Conservation (phyloP, 2,329 filamentous ascomycete genomes). For the Nemania diffusa region DNA sequence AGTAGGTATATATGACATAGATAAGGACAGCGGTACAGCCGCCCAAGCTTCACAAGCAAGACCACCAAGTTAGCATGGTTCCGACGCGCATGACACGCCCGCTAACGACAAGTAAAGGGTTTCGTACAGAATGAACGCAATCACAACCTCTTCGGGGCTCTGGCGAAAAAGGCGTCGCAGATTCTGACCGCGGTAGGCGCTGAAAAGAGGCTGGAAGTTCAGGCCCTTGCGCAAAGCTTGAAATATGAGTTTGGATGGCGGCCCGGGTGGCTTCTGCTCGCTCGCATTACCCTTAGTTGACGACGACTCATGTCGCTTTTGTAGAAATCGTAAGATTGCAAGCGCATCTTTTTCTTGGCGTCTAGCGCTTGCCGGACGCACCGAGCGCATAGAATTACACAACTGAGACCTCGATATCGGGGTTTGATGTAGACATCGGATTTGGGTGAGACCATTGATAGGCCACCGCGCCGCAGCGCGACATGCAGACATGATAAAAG, state of each 20-base stretch:
- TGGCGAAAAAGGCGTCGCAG: conserved; percentile 54
- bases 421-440: conserved; percentile 37
- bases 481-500: conserved; percentile 38
- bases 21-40: conserved; percentile 48
- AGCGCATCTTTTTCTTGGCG: conserved; percentile 25
- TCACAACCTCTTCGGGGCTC: conserved; percentile 57
- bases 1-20: conserved; percentile 59
- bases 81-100: not conserved
- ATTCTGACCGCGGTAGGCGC: conserved; percentile 53
- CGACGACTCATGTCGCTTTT: conserved; percentile 44
- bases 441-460: conserved; percentile 28
- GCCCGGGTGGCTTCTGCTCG: conserved; percentile 42
- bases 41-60: conserved; percentile 49
- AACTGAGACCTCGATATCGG: conserved; percentile 21
- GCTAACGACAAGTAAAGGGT: not conserved
- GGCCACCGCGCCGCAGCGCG: conserved; percentile 36
- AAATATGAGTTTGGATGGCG: conserved; percentile 43
- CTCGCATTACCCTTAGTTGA: conserved; percentile 33
- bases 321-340: conserved; percentile 36
- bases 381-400: conserved; percentile 23
- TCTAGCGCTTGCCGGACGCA: conserved; percentile 17
- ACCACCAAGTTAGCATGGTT: conserved; percentile 39
- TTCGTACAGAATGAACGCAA: conserved; percentile 56
- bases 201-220: conserved; percentile 51
- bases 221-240: conserved; percentile 49